These are phyloP conservation scores for Besnoitia besnoiti DNA, from an alignment of 169 alveolate genomes.

Conservation along the genomic window DNA sequence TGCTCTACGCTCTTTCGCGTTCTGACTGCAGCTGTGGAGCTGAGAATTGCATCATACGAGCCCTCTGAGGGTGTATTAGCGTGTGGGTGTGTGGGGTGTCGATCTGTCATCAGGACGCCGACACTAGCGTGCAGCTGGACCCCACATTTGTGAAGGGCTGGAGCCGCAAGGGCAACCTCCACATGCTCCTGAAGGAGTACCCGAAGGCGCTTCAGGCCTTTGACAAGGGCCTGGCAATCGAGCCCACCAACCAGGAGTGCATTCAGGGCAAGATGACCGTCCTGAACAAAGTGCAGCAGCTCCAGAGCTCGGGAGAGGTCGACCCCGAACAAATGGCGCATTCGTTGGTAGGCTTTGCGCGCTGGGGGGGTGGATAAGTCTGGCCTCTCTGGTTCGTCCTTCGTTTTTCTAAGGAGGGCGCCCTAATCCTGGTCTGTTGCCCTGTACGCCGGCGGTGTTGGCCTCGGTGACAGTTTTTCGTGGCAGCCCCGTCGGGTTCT, in stretches of 20 bases:
- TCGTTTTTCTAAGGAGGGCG: too few relatives aligned
- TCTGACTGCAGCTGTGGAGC: too few relatives aligned
- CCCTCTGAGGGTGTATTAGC: background rate
- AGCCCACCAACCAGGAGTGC: constrained; percentile 91
- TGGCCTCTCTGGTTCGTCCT: too few relatives aligned
- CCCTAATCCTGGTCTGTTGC: too few relatives aligned
- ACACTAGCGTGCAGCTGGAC: constrained; percentile 94
- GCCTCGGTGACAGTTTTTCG: too few relatives aligned
- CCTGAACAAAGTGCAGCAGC: constrained; percentile 81
- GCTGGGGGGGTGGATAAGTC: too few relatives aligned
- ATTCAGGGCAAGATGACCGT: constrained; percentile 84
- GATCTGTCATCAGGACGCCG: constrained; percentile 93
- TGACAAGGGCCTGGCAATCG: constrained; percentile 94
- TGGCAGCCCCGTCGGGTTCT: too few relatives aligned
- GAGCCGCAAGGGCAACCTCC: constrained; percentile 95
- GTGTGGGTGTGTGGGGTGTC: background rate
- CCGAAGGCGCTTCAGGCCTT: constrained; percentile 96
- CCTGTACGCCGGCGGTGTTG: too few relatives aligned
- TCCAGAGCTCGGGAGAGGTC: constrained; percentile 74
- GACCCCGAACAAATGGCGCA: constrained; percentile 88
- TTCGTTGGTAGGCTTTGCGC: constrained; percentile 83
- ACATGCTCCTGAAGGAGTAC: constrained; percentile 95
- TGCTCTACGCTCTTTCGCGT: too few relatives aligned
- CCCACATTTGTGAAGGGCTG: constrained; percentile 96
- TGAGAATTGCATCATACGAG: too few relatives aligned